Conservation (phyloP, 805 yeast genomes). For the Ogataea paraovalis region DNA sequence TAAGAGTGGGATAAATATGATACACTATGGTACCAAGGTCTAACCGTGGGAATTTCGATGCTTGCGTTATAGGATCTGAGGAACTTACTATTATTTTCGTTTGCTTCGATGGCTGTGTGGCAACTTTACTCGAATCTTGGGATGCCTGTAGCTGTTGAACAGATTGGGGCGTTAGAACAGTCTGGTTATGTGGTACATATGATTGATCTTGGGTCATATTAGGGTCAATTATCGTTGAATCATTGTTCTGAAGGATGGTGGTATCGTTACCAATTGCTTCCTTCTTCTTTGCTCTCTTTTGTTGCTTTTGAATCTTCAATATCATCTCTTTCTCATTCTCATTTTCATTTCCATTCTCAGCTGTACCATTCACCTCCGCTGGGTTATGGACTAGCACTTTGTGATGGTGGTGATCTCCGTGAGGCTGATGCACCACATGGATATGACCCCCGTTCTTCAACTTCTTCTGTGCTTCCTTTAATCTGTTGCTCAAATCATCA, state of each 20-base stretch:
- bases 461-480: constrained; percentile 24
- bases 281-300: neutral
- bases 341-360: neutral
- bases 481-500: constrained; percentile 21
- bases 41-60: constrained; percentile 39
- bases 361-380: constrained; percentile 3
- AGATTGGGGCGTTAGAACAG: neutral
- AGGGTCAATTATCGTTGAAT: constrained; percentile 25
- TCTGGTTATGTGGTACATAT: neutral
- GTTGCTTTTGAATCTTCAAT: constrained; percentile 1
- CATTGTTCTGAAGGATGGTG: constrained; percentile 23
- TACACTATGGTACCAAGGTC: constrained; percentile 57
- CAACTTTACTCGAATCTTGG: neutral
- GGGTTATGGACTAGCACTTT: constrained; percentile 26
- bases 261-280: constrained; percentile 18
- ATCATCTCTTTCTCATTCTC: neutral
- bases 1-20: constrained; percentile 50
- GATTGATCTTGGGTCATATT: constrained; percentile 16
- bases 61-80: constrained; percentile 36
- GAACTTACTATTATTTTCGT: constrained; percentile 30
- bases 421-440: constrained; percentile 28
- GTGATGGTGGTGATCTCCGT: constrained; percentile 28
- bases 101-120: constrained; percentile 5
- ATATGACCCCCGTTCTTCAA: constrained; percentile 26
- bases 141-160: constrained; percentile 3